phyloP scores from a whole-genome alignment of 768 basidiomycete species.

The Suillus hirtellus region DNA sequence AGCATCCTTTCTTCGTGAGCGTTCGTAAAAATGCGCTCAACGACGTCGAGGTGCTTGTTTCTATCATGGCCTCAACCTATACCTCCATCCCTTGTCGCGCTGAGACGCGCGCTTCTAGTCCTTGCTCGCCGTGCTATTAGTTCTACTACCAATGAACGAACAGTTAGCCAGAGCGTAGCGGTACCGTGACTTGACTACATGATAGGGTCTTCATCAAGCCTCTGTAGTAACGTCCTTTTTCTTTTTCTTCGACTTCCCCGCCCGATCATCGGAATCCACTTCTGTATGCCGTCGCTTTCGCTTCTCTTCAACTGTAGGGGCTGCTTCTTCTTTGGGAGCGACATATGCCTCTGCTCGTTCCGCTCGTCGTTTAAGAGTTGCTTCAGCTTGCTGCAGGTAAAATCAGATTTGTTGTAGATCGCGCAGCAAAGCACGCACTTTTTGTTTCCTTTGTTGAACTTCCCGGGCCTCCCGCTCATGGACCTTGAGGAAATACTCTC shows the following conservation, averaged over 20 bases:
- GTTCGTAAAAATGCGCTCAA: too few species aligned
- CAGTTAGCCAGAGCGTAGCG: too few species aligned
- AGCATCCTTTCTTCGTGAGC: not conserved
- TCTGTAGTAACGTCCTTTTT: conserved; percentile 22
- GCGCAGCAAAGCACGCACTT: conserved; percentile 32
- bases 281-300: conserved; percentile 55
- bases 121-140: too few species aligned
- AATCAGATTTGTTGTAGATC: not conserved
- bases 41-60: too few species aligned
- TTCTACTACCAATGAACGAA: too few species aligned
- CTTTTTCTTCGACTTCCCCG: conserved; percentile 45
- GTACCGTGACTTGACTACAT: too few species aligned
- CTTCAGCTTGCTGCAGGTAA: conserved; percentile 70
- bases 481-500: conserved; percentile 97
- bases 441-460: conserved; percentile 69
- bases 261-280: conserved; percentile 25
- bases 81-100: too few species aligned
- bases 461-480: conserved; percentile 82
- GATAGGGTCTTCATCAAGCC: too few species aligned
- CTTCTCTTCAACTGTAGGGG: conserved; percentile 77
- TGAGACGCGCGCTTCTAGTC: too few species aligned
- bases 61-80: too few species aligned
- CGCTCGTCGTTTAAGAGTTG: conserved; percentile 65
- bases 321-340: conserved; percentile 79
- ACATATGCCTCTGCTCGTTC: conserved; percentile 87